phyloP scores from a whole-genome alignment of 225 moss, liverwort and hornwort genomes.

The Physcomitrium patens region DNA sequence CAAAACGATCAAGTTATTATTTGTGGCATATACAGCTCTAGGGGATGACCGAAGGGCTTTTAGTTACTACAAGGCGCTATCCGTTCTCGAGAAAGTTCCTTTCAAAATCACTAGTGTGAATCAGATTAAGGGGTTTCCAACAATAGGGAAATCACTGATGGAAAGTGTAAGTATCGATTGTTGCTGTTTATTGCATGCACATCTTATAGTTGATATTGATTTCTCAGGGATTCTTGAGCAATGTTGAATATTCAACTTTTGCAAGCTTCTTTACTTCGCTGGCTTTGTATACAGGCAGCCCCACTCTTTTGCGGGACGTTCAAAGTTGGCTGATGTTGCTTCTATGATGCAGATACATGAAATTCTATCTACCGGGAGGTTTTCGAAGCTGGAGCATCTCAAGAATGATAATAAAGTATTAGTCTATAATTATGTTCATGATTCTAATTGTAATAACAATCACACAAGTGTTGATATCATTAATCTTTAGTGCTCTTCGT shows the following conservation, averaged over 20 bases:
- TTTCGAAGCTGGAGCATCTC: conserved; percentile 83
- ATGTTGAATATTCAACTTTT: too few relatives aligned
- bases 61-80: conserved; percentile 86
- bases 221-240: background rate
- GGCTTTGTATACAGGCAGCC: background rate
- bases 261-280: too few relatives aligned
- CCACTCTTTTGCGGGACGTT: background rate
- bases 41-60: conserved; percentile 87
- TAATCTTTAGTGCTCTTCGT: too few relatives aligned
- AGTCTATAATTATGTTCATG: too few relatives aligned
- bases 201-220: background rate
- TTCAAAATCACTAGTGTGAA: conserved; percentile 77
- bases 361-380: conserved; percentile 75
- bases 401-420: conserved; percentile 83
- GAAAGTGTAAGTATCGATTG: conserved; percentile 64
- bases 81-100: conserved; percentile 88
- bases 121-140: conserved; percentile 82
- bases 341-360: conserved; percentile 78
- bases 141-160: conserved; percentile 79
- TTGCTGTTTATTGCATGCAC: background rate
- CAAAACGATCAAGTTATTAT: background rate
- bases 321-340: conserved; percentile 29
- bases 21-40: conserved; percentile 55
- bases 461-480: too few relatives aligned
- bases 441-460: too few relatives aligned